phyloP scores from a whole-genome alignment of 1,284 basidiomycete species.

The Naganishia liquefaciens region DNA sequence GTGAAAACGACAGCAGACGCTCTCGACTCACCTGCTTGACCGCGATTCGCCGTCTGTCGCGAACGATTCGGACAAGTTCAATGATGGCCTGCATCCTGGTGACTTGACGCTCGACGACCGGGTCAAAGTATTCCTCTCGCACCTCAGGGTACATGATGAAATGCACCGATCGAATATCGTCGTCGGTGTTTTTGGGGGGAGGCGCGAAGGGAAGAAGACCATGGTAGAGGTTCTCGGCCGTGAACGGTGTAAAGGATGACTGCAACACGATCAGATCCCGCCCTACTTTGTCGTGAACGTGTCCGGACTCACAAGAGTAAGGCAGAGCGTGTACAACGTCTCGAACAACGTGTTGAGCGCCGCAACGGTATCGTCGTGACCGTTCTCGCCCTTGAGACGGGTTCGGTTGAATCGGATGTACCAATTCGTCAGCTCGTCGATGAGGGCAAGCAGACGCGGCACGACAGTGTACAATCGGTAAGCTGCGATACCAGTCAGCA shows the following conservation, averaged over 20 bases:
- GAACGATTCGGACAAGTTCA: constrained; percentile 83
- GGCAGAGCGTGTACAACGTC: constrained; percentile 87
- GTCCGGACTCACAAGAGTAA: constrained; percentile 68
- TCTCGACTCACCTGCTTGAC: constrained; percentile 67
- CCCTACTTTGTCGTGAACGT: constrained; percentile 29
- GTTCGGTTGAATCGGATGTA: constrained; percentile 99
- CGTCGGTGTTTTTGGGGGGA: constrained; percentile 61
- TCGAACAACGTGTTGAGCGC: constrained; percentile 97
- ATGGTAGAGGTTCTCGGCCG: constrained; percentile 97
- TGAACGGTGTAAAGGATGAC: constrained; percentile 98
- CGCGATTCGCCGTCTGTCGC: constrained; percentile 85
- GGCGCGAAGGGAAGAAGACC: constrained; percentile 82
- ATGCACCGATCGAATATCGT: constrained; percentile 88
- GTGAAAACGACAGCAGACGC: not conserved
- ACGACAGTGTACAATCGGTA: constrained; percentile 99
- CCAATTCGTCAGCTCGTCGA: constrained; percentile 99
- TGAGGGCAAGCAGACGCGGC: constrained; percentile 84
- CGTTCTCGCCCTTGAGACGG: constrained; percentile 92
- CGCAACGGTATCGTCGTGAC: constrained; percentile 79
- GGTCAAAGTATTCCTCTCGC: constrained; percentile 93
- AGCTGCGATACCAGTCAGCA: constrained; percentile 50
- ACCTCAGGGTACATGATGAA: constrained; percentile 93
- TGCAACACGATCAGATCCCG: constrained; percentile 47
- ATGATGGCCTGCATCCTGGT: constrained; percentile 93
- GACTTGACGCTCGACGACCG: constrained; percentile 92